A percentile compares a stretch with the other conserved stretches of the same genome.
Evolutionary conservation across 768 basidiomycete species (phyloP).

Genomic region (Hydnum rufescens): DNA sequence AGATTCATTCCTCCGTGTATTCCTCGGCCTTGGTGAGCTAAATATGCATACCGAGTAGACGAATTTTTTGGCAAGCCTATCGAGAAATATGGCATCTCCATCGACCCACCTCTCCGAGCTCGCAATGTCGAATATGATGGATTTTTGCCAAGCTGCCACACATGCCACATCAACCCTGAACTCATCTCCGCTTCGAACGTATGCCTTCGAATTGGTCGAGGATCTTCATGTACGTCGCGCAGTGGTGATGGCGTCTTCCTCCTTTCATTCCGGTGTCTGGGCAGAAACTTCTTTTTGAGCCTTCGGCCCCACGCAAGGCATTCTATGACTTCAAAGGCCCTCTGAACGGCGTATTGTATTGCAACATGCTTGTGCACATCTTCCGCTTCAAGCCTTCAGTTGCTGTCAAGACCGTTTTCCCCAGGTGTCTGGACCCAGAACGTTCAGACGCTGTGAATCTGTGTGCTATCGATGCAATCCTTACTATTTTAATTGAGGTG

Average conservation of each 20-base stretch:
- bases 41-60: too few relatives aligned
- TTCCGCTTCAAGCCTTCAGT: constrained; percentile 49
- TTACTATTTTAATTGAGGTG: constrained; percentile 51
- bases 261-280: background rate
- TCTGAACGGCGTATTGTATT: constrained; percentile 55
- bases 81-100: constrained; percentile 29
- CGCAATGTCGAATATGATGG: constrained; percentile 51
- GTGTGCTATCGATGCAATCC: constrained; percentile 49
- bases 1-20: too few relatives aligned
- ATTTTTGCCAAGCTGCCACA: constrained; percentile 56
- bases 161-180: constrained; percentile 33
- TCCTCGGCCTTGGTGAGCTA: too few relatives aligned
- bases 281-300: too few relatives aligned
- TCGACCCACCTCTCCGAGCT: constrained; percentile 43
- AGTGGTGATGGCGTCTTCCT: background rate
- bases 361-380: constrained; percentile 50
- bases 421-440: constrained; percentile 49
- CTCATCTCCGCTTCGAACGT: constrained; percentile 32
- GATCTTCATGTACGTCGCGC: constrained; percentile 44
- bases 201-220: constrained; percentile 55
- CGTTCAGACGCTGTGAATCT: constrained; percentile 67
- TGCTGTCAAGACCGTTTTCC: constrained; percentile 40
- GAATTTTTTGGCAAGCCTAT: constrained; percentile 16
- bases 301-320: constrained; percentile 22
- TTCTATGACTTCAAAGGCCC: constrained; percentile 58